Base-by-base conservation (phyloP, 108 stramenopile genomes). In the Cyclostephanos tholiformis region DNA sequence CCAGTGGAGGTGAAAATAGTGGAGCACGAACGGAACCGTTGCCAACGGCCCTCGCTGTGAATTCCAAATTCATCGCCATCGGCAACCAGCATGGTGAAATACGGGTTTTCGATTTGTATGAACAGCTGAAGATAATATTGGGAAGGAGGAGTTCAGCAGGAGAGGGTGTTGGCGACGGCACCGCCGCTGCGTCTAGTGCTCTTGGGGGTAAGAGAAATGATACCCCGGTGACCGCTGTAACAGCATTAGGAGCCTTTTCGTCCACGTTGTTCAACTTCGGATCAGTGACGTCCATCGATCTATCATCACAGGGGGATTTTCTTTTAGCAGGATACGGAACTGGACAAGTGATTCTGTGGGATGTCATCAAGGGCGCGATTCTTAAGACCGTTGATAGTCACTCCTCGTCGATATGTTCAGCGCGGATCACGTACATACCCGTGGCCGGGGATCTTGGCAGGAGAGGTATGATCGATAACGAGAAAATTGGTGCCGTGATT, bases 91-190 rank as follows among this genome's bases (percentile, higher is more conserved):
- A 67, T 2, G 93, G 94, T 11, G 67, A 76, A 3, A 77, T 95
- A 53, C 79, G 89, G 29, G 80, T 93, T 1, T 97, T 90, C 74
- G 96, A 97, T 76, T 82, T 93, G 60, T 97, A 93, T 58, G 94
- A 95, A 82, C 88, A 87, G 13, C 70, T 97, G 36, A 86, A 92
- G 35, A 85, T 86, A 65, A 80, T 69, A 39, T 64, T 96, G 70
- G 74, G 76, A 9, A 74, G 16, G 36, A 72, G 61, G 19, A 39
- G 26, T 20, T 50, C 39, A 35, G 4, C 26, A 27, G 41, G 23
- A 38, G 38, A 43, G 12, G 72, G 60, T 49, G 60, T 20, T 8
- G 56, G 44, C 25, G 69, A 27, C 49, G 27, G 58, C n/a, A 27
- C 9, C 41, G 69, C 20, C 23, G 48, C 25, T 23, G 55, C 49